Conservation (phyloP, 345 rosid species). For the Eucalyptus cloeziana region DNA sequence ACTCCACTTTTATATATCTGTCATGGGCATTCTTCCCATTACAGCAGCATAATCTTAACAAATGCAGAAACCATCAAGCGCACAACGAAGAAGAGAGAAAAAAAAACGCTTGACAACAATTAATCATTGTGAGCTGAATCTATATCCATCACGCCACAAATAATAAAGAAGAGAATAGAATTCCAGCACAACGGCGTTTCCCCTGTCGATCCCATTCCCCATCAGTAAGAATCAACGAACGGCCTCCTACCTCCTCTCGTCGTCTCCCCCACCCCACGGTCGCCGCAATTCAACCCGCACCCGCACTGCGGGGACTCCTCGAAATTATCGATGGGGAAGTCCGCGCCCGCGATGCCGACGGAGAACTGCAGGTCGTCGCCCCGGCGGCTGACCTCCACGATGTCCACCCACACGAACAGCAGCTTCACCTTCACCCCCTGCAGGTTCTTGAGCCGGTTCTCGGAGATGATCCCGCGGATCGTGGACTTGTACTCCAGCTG, state of each 20-base stretch:
- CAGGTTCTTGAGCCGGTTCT: conserved; percentile 24
- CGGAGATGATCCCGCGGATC: conserved; percentile 32
- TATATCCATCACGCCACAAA: background rate
- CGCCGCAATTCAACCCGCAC: conserved; percentile 56
- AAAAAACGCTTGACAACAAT: background rate
- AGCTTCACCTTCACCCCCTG: conserved; percentile 59
- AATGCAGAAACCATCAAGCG: background rate
- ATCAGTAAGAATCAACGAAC: conserved; percentile 26
- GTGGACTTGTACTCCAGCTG: conserved; percentile 33
- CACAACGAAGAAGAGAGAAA: background rate
- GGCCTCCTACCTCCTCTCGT: conserved; percentile 6
- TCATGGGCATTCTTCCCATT: background rate
- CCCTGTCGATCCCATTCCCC: background rate
- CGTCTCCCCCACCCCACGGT: background rate
- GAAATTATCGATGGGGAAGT: conserved; percentile 46
- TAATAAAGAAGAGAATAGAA: background rate
- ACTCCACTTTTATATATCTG: background rate
- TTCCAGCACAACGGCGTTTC: background rate
- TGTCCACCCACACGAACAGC: conserved; percentile 44
- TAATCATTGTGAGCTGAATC: background rate
- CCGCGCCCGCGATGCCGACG: conserved; percentile 57
- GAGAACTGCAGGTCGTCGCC: conserved; percentile 48
- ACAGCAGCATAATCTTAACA: background rate
- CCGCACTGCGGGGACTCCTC: conserved; percentile 82
- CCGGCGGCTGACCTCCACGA: conserved; percentile 42